Conservation (phyloP, 1,284 basidiomycete species). For the Ceraceosorus guamensis region DNA sequence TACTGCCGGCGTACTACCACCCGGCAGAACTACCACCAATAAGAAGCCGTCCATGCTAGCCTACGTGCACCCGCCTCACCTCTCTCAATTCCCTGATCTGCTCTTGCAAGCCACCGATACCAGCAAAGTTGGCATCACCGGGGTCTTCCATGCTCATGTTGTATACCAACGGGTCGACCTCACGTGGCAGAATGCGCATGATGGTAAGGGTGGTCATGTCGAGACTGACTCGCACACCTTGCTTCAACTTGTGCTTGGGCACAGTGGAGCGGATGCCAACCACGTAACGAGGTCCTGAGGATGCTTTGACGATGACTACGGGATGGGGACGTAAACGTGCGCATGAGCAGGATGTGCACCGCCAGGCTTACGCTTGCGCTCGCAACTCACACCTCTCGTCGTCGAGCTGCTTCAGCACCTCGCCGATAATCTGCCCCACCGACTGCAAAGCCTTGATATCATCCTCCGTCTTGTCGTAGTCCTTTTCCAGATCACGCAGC, state of each 20-base stretch:
- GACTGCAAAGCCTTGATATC: constrained; percentile 99
- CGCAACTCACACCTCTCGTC: constrained; percentile 80
- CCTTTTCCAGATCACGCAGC: constrained; percentile 71
- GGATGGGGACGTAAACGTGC: background rate
- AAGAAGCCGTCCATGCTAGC: background rate
- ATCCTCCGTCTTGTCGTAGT: constrained; percentile 92
- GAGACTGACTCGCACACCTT: constrained; percentile 88
- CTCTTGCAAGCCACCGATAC: constrained; percentile 90
- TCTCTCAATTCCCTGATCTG: constrained; percentile 95
- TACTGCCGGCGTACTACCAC: background rate
- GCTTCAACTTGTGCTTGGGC: constrained; percentile 84
- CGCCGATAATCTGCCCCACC: constrained; percentile 97
- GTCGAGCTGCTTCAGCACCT: constrained; percentile 97
- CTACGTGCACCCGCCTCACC: constrained; percentile 50
- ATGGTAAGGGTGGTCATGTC: constrained; percentile 99
- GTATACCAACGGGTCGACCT: constrained; percentile 96
- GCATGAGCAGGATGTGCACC: background rate
- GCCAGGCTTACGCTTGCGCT: background rate
- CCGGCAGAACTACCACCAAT: background rate
- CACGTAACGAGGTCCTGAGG: constrained; percentile 94
- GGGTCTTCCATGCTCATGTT: constrained; percentile 99
- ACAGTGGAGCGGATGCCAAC: constrained; percentile 94
- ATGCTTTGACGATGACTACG: constrained; percentile 96
- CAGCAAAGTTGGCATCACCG: constrained; percentile 87
- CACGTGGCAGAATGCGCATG: constrained; percentile 88